A percentile compares a stretch with the other conserved stretches of the same genome.
These are phyloP conservation scores for Acorus calamus DNA, from an alignment of 106 monocot genomes.

Conservation along the genomic window DNA sequence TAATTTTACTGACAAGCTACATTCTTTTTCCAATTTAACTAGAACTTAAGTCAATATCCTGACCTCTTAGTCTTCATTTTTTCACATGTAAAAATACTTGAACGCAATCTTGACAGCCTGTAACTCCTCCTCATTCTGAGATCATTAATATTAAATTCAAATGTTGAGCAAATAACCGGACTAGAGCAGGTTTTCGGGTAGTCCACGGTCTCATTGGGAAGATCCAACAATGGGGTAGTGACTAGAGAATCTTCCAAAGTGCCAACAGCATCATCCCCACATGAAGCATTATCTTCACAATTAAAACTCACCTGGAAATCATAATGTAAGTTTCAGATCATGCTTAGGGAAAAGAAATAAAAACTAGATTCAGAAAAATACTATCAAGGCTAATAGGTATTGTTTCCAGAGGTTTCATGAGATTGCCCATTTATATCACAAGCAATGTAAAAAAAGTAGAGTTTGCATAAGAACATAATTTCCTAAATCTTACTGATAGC, in stretches of 20 bases:
- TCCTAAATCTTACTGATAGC: too few relatives aligned
- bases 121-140: conserved; percentile 53
- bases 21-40: too few relatives aligned
- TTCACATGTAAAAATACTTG: not conserved
- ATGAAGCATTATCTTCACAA: conserved; percentile 15
- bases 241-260: conserved; percentile 6
- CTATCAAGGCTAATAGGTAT: not conserved
- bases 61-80: conserved; percentile 35
- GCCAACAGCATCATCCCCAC: conserved; percentile 16
- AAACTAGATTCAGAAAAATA: not conserved
- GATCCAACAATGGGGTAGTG: conserved; percentile 10
- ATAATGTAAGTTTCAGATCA: conserved; percentile 2
- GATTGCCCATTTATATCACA: too few relatives aligned
- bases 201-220: conserved; percentile 5
- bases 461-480: too few relatives aligned
- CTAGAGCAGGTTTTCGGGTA: conserved; percentile 28
- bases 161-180: conserved; percentile 14
- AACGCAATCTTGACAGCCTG: conserved; percentile 20
- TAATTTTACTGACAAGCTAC: not conserved
- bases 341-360: not conserved
- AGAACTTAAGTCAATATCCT: not conserved
- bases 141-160: conserved; percentile 58
- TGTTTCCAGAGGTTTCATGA: too few relatives aligned
- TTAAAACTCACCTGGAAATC: conserved; percentile 14
- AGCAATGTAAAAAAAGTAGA: too few relatives aligned